Evolutionary conservation across 345 rosid species (phyloP).

Genomic region (Trapa bicornis): DNA sequence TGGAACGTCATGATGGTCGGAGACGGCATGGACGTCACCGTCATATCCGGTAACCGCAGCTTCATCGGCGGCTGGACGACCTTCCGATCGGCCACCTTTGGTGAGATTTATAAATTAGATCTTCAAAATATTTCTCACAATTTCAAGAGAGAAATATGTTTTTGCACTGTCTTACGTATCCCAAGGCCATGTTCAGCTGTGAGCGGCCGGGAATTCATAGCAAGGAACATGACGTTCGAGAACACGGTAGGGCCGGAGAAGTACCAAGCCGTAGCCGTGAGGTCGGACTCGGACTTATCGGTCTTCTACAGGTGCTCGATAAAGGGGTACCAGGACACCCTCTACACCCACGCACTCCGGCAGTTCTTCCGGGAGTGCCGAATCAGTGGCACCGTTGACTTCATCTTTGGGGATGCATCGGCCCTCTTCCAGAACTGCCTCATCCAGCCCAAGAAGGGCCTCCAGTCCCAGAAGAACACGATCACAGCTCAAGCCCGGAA

Average conservation of each 20-base stretch:
- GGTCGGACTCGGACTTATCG: slow-evolving; percentile 65
- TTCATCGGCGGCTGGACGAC: slow-evolving; percentile 77
- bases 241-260: slow-evolving; percentile 74
- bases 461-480: slow-evolving; percentile 59
- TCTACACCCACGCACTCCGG: slow-evolving; percentile 76
- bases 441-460: slow-evolving; percentile 48
- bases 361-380: slow-evolving; percentile 79
- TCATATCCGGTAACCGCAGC: slow-evolving; percentile 53
- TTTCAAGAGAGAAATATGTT: too few relatives aligned
- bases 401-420: slow-evolving; percentile 70
- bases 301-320: slow-evolving; percentile 52
- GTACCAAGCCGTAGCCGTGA: slow-evolving; percentile 79
- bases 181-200: slow-evolving; percentile 41
- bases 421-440: slow-evolving; percentile 73
- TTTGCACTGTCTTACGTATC: too few relatives aligned
- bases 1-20: slow-evolving; percentile 74
- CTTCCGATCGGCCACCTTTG: slow-evolving; percentile 77
- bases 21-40: slow-evolving; percentile 55
- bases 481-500: slow-evolving; percentile 81
- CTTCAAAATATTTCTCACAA: too few relatives aligned
- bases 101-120: slow-evolving; percentile 13
- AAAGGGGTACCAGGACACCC: slow-evolving; percentile 73
- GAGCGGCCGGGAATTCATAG: slow-evolving; percentile 83
- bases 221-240: slow-evolving; percentile 62
- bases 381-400: slow-evolving; percentile 73